Base-by-base conservation (phyloP, 345 rosid species). In the Mercurialis annua region DNA sequence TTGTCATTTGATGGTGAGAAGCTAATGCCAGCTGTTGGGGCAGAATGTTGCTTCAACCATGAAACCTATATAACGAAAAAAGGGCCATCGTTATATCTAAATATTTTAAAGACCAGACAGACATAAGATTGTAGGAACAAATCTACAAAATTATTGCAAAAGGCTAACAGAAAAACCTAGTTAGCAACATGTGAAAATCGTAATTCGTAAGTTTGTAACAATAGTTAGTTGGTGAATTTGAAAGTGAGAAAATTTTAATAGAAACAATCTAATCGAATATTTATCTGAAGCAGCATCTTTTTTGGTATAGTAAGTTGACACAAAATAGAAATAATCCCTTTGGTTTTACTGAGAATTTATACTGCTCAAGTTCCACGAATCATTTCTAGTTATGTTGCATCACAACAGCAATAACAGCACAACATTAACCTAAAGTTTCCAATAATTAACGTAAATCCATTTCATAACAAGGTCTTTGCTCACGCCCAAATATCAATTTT, bases 1-100 rank as follows among this genome's bases (percentile, higher is more conserved):
- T 95, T 95, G 81, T 92, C 98, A 73, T 81, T 87, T 62, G 99
- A 87, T 46, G 97, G 99, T 29, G 97, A 95, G 82, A 95, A 95
- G 83, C 92, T 77, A 64, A 95, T 74, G 74, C 98, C 99, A 80
- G 97, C 89, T 48, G 93, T 68, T 71, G 99, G 99, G 51, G 99
- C 99, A 68, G 96, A 88, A 74, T 95, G 98, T 77, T 92, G 99
- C 80, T 88, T 95, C 73, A 80, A 78, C 99, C 98, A 95, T 64
- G 97, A 90, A 73, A 82, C 84, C 99, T 95, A 81, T 95, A 81
- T 49, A 38, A 66, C 81, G 59, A 62, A n/a, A 23, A 52, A 68
- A 73, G 74, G 14, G 17, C 33, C 64, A 67, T 29, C 67, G 65
- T 48, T 61, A 58, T 29, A 6, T 46, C 36, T 10, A 34, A 68